A percentile compares a stretch with the other conserved stretches of the same genome.
Evolutionary conservation across 306 rosid genomes (phyloP).

Genomic region (Vigna mungo): DNA sequence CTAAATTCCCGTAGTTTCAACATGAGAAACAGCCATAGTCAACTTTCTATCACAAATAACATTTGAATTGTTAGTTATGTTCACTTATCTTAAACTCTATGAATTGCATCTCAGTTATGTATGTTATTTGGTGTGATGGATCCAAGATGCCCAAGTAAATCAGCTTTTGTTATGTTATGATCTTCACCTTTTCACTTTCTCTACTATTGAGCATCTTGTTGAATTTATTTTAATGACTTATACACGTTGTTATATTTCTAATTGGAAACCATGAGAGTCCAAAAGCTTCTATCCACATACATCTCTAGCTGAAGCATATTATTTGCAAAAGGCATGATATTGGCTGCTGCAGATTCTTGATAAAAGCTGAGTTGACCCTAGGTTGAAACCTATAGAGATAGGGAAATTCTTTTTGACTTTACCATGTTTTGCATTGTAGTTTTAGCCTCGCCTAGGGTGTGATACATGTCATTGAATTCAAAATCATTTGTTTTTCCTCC

Average conservation of each 20-base stretch:
- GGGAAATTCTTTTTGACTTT: not conserved
- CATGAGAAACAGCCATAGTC: not conserved
- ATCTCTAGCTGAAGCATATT: not conserved
- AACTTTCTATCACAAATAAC: not conserved
- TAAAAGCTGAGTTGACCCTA: conserved; percentile 3
- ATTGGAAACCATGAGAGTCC: not conserved
- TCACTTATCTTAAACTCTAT: not conserved
- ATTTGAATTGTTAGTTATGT: not conserved
- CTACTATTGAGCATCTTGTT: no score
- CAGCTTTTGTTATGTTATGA: not conserved
- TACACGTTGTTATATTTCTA: no score
- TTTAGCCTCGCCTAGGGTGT: not conserved
- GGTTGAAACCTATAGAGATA: conserved; percentile 5
- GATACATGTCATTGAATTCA: not conserved
- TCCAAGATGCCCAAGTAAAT: not conserved
- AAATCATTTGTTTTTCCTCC: not conserved
- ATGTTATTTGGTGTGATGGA: not conserved
- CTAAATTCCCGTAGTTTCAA: not conserved
- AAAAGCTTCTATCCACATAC: not conserved
- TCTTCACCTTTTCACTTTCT: not conserved
- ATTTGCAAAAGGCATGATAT: not conserved
- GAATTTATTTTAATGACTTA: no score
- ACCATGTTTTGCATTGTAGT: not conserved
- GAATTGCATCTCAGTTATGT: not conserved
- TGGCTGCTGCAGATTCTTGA: not conserved